These are phyloP conservation scores for Fragaria nilgerrensis DNA, from an alignment of 306 rosid genomes.

Conservation along the genomic window DNA sequence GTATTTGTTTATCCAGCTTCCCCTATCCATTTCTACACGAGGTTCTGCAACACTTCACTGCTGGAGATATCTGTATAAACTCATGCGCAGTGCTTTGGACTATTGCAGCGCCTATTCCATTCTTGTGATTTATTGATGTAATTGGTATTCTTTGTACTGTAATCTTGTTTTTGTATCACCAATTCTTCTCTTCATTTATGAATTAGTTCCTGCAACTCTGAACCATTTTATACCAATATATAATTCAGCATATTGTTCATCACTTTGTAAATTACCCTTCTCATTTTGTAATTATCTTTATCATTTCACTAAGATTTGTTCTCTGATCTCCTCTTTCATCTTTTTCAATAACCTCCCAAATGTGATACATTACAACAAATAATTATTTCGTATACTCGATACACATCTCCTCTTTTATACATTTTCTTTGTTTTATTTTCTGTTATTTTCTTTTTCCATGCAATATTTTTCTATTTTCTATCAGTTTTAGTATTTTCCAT, in stretches of 20 bases:
- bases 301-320: background rate
- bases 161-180: background rate
- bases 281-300: no score
- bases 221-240: background rate
- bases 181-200: slow-evolving; percentile 1
- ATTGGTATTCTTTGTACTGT: background rate
- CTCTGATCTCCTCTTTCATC: background rate
- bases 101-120: background rate
- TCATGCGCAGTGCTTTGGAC: background rate
- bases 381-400: no score
- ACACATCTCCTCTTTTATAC: no score
- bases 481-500: no score
- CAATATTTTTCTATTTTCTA: no score
- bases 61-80: slow-evolving; percentile 14
- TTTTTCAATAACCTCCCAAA: background rate
- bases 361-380: background rate
- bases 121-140: slow-evolving; percentile 14
- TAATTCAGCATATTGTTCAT: background rate
- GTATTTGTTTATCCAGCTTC: slow-evolving; percentile 12
- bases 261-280: background rate
- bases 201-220: background rate
- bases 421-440: no score
- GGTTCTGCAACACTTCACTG: background rate
- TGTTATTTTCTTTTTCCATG: no score
- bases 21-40: background rate